Base-by-base conservation (phyloP, 2,329 filamentous ascomycete genomes). In the Xylariomycetidae sp. region DNA sequence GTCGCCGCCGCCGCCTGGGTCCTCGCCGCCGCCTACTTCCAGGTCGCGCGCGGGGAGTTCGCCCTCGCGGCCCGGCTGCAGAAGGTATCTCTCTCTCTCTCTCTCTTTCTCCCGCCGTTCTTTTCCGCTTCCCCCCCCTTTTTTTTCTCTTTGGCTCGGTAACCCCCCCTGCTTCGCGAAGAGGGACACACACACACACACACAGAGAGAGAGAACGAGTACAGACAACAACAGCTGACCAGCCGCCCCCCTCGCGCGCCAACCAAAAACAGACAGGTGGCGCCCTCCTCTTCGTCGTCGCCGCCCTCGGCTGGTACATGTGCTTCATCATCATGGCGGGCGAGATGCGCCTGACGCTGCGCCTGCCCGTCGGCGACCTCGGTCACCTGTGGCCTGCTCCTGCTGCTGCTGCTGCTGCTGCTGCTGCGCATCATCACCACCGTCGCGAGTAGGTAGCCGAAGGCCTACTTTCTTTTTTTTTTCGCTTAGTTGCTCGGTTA, bases 291-390 rank as follows among this genome's bases (percentile, higher is more conserved):
- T 72, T 74, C 36, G 51, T 70, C 1, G 64, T 69, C 1, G 67
- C 60, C 0, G 15, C 61, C 0, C 43, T 72, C 4, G 69, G 69
- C 2, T 74, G 68, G 64, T 72, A 72, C 39, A 68, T 72, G 53
- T 64, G 65, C 8, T 62, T 72, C 30, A 68, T 70, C 5, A 72
- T 72, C 37, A 71, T 72, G 64, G 61, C 64, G 2, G 65, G 61
- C 4, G 69, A 74, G 53, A 72, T 72, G 66, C 57, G 67, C 4
- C 63, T 72, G 33, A 61, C 62, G 0, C 39, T 72, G 23, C 64
- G 57, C 18, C 55, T 72, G 3, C 69, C 69, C 0, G 65, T 74
- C 1, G 67, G 68, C 4, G 69, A 73, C 41, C 54, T 74, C 10
- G 70, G 61, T 31, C 64, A 61, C 28, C 64, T 68, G 34, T 73